phyloP scores from a whole-genome alignment of 106 monocot species.

The Gastrodia elata region DNA sequence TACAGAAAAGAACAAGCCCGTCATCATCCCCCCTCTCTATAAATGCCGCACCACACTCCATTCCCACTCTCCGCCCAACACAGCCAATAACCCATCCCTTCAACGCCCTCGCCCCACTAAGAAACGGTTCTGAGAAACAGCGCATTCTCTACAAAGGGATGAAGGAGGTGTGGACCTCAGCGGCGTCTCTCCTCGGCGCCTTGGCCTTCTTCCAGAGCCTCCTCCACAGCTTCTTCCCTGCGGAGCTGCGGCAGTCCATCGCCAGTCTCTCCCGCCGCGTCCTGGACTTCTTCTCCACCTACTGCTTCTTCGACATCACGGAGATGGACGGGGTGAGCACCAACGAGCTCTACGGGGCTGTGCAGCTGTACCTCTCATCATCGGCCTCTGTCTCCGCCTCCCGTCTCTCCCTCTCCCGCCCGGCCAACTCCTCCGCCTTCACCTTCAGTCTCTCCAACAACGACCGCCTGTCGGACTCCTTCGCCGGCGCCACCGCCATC shows the following conservation, averaged over 20 bases:
- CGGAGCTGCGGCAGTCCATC: constrained; percentile 42
- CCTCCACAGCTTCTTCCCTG: constrained; percentile 45
- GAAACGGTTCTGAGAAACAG: not conserved
- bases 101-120: not conserved
- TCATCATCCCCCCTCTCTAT: not conserved
- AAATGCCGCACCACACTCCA: not conserved
- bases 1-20: not conserved
- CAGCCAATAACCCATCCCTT: not conserved
- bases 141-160: constrained; percentile 10
- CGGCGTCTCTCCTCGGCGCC: constrained; percentile 58
- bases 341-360: constrained; percentile 87
- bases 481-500: constrained; percentile 33
- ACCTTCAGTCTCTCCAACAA: constrained; percentile 71
- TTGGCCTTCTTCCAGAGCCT: constrained; percentile 55
- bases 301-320: constrained; percentile 79
- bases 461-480: constrained; percentile 65
- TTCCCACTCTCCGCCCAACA: not conserved
- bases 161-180: constrained; percentile 61
- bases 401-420: constrained; percentile 54
- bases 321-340: constrained; percentile 80
- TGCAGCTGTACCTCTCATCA: constrained; percentile 69
- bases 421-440: constrained; percentile 70
- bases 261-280: constrained; percentile 29
- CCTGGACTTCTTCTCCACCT: constrained; percentile 44
- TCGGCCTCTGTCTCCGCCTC: constrained; percentile 41